Conservation (phyloP, 1,284 basidiomycete genomes). For the Bondarzewia mesenterica region DNA sequence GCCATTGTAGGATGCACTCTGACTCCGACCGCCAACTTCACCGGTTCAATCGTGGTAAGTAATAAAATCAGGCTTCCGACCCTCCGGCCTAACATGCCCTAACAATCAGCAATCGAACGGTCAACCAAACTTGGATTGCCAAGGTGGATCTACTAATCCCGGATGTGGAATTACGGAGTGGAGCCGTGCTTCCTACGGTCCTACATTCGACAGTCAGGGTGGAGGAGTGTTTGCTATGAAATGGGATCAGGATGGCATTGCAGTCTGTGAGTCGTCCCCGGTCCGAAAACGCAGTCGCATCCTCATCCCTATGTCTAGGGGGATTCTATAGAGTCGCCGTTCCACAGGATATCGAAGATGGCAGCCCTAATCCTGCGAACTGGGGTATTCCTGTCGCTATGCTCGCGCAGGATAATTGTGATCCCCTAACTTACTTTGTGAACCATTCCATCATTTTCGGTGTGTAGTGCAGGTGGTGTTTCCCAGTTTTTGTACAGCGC, state of each 20-base stretch:
- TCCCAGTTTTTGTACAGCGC: conserved; percentile 4
- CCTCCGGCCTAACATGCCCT: conserved; percentile 58
- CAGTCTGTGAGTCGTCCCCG: conserved; percentile 21
- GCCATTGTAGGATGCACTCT: conserved; percentile 34
- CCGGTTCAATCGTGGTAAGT: conserved; percentile 36
- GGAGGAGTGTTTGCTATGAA: conserved; percentile 78
- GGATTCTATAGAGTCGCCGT: conserved; percentile 68
- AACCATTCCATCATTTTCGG: conserved; percentile 61
- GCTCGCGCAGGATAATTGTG: conserved; percentile 46
- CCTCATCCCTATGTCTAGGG: too few species aligned
- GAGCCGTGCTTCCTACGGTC: conserved; percentile 65
- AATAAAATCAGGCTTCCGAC: background rate
- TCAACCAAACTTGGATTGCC: conserved; percentile 35
- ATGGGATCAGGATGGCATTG: conserved; percentile 68
- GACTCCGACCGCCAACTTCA: conserved; percentile 39
- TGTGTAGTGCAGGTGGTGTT: conserved; percentile 19
- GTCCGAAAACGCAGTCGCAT: too few species aligned
- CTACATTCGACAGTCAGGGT: conserved; percentile 58
- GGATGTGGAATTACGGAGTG: conserved; percentile 69
- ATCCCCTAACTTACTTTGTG: conserved; percentile 49
- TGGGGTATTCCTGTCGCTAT: conserved; percentile 65
- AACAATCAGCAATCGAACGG: conserved; percentile 34
- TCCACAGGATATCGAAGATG: conserved; percentile 53
- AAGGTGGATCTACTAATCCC: conserved; percentile 38
- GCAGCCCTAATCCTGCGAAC: conserved; percentile 42